Percentiles rank a stretch among this genome's conserved stretches.
Evolutionary conservation across 129 eudicot species (phyloP).

Genomic region (Logfia minima): DNA sequence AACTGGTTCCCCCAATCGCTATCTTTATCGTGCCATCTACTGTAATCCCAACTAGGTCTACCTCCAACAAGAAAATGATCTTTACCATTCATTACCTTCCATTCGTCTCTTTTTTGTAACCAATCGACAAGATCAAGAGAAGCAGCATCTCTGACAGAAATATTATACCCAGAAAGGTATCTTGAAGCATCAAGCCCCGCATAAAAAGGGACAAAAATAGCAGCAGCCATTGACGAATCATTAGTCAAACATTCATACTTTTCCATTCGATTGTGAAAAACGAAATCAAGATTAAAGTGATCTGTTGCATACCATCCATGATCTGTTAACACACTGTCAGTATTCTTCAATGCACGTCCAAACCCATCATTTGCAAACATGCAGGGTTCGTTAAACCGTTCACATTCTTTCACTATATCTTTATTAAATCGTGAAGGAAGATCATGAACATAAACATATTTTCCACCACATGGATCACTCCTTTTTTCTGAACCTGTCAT

Average conservation of each 20-base stretch:
- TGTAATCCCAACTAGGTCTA: no score
- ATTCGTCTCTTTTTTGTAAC: background rate
- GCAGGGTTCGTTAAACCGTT: background rate
- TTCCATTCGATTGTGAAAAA: background rate
- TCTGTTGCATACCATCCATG: background rate
- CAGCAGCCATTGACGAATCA: background rate
- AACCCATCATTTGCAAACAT: background rate
- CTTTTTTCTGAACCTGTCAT: no score
- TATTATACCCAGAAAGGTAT: background rate
- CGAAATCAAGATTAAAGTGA: background rate
- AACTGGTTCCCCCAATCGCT: background rate
- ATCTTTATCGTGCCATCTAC: background rate
- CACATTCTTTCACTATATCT: background rate
- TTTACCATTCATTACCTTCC: background rate
- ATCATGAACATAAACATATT: background rate
- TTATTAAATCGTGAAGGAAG: background rate
- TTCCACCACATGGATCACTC: background rate
- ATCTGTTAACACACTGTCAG: background rate
- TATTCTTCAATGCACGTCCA: background rate
- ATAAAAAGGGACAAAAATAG: background rate
- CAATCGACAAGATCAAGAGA: background rate
- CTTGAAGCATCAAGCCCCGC: background rate
- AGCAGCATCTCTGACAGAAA: background rate
- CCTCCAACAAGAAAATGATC: background rate
- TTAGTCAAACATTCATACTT: background rate